Evolutionary conservation across 2,329 filamentous ascomycete genomes (phyloP).

Genomic region (Clarireedia paspali): DNA sequence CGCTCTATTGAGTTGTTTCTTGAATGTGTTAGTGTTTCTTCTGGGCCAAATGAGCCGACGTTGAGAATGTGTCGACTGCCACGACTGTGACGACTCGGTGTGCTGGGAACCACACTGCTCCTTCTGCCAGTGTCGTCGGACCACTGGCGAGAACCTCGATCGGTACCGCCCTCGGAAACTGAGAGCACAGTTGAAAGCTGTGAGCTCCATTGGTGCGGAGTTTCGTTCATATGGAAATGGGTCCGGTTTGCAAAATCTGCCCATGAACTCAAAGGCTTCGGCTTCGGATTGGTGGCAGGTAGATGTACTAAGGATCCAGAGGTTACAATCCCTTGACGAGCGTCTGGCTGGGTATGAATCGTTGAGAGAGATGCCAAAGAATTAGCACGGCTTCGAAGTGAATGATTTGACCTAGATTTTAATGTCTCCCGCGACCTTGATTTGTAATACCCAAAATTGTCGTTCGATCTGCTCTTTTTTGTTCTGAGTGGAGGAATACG

Average conservation of each 20-base stretch:
- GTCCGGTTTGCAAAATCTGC: constrained; percentile 24
- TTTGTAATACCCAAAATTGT: constrained; percentile 42
- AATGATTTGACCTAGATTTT: constrained; percentile 8
- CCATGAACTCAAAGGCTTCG: constrained; percentile 28
- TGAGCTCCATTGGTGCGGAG: constrained; percentile 54
- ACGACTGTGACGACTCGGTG: constrained; percentile 45
- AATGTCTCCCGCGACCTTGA: constrained; percentile 46
- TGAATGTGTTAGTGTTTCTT: constrained; percentile 18
- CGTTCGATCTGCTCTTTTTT: constrained; percentile 38
- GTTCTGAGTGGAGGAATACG: constrained; percentile 48
- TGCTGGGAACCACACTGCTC: constrained; percentile 39
- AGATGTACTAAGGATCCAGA: constrained; percentile 24
- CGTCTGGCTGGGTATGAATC: constrained; percentile 34
- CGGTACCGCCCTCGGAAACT: constrained; percentile 48
- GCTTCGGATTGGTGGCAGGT: constrained; percentile 15
- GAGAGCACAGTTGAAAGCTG: constrained; percentile 58
- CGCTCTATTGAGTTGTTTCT: constrained; percentile 38
- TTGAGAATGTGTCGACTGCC: constrained; percentile 43
- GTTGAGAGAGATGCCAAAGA: constrained; percentile 51
- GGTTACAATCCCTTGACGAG: constrained; percentile 22
- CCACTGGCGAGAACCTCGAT: constrained; percentile 39
- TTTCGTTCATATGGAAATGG: constrained; percentile 37
- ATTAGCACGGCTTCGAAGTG: constrained; percentile 32
- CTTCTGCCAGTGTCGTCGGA: constrained; percentile 35
- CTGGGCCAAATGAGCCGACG: constrained; percentile 42